These are phyloP conservation scores for Cladophialophora exuberans DNA, from an alignment of 2,329 filamentous ascomycete species.

Conservation along the genomic window DNA sequence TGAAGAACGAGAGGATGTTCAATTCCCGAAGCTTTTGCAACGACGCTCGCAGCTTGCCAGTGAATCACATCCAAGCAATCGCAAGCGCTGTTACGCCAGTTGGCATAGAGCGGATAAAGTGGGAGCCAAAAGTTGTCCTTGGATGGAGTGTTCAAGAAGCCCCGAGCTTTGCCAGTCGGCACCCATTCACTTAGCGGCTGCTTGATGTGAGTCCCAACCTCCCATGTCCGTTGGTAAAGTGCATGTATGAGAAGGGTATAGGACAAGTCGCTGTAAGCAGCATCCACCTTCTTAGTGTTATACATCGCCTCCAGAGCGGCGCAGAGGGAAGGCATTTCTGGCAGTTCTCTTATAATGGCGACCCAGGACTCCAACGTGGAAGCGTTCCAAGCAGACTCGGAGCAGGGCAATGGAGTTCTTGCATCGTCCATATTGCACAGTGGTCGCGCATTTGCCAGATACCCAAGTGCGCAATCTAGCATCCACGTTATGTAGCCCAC, in stretches of 20 bases:
- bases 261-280: constrained; percentile 53
- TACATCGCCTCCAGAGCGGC: constrained; percentile 51
- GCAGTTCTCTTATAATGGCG: constrained; percentile 2
- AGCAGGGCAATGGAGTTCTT: constrained; percentile 43
- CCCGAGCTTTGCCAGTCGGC: constrained; percentile 46
- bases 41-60: constrained; percentile 59
- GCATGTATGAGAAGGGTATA: constrained; percentile 55
- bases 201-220: constrained; percentile 50
- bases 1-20: constrained; percentile 61
- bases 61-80: constrained; percentile 59
- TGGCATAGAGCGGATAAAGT: constrained; percentile 50
- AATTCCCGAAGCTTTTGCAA: constrained; percentile 53
- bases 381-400: constrained; percentile 48
- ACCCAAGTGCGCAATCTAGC: constrained; percentile 43
- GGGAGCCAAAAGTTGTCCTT: constrained; percentile 51
- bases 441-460: constrained; percentile 39
- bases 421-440: constrained; percentile 43
- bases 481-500: constrained; percentile 48
- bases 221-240: constrained; percentile 54
- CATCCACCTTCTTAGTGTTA: constrained; percentile 52
- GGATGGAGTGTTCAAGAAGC: constrained; percentile 40
- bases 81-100: constrained; percentile 49
- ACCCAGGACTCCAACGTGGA: constrained; percentile 40
- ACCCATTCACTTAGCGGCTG: constrained; percentile 52
- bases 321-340: constrained; percentile 17